Evolutionary conservation across 1,139 yeast species (phyloP).

Genomic region (Saccharomyces hybrid): DNA sequence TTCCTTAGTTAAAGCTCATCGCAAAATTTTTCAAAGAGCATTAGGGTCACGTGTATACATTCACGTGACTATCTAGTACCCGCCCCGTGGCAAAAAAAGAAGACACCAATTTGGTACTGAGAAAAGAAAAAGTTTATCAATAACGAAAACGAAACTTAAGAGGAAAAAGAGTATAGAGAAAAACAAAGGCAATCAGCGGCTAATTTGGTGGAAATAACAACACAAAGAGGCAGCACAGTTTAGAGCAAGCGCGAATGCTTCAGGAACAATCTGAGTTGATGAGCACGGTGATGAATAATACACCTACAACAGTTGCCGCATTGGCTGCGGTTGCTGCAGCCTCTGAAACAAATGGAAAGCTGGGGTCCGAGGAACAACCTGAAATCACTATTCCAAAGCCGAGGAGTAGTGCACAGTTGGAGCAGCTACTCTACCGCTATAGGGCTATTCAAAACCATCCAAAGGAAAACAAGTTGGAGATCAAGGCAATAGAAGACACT

Average conservation of each 20-base stretch:
- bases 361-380: slow-evolving; percentile 3
- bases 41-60: neutral
- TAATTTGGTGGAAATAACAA: neutral
- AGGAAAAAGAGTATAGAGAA: neutral
- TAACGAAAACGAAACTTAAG: neutral
- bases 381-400: slow-evolving; percentile 23
- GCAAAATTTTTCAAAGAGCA: neutral
- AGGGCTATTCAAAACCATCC: slow-evolving; percentile 25
- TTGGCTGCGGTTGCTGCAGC: slow-evolving; percentile 1
- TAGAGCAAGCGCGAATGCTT: neutral
- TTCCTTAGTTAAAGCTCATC: neutral
- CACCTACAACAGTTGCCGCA: neutral
- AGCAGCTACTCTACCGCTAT: slow-evolving; percentile 28
- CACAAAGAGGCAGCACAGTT: neutral
- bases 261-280: neutral
- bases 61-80: neutral
- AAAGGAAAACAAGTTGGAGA: slow-evolving; percentile 23
- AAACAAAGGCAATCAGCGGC: slow-evolving; percentile 1
- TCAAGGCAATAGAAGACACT: slow-evolving; percentile 32
- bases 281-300: neutral
- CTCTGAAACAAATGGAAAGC: slow-evolving; percentile 1
- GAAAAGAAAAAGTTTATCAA: neutral
- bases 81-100: neutral
- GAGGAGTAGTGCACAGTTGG: slow-evolving; percentile 22
- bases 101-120: neutral